Percentiles rank a stretch among this genome's conserved stretches.
phyloP scores from a whole-genome alignment of 139 green algal species.

The Picochlorum sp. region DNA sequence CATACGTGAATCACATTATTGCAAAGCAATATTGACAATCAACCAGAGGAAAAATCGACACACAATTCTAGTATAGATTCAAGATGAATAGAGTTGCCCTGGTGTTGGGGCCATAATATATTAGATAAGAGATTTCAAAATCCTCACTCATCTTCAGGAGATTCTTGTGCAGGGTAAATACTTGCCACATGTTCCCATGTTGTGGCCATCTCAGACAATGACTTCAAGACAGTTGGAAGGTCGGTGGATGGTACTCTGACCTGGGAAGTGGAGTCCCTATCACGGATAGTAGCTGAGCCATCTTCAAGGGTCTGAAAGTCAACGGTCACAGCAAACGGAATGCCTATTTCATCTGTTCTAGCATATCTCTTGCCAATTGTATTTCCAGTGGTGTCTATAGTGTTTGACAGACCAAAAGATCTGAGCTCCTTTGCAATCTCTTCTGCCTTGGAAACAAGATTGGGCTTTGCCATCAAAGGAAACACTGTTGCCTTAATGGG shows the following conservation, averaged over 20 bases:
- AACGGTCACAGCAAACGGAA: slow-evolving; percentile 91
- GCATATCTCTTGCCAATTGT: slow-evolving; percentile 78
- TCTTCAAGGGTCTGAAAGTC: slow-evolving; percentile 71
- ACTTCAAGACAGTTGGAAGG: slow-evolving; percentile 50
- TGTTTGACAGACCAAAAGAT: slow-evolving; percentile 61
- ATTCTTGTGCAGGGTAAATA: slow-evolving; percentile 71
- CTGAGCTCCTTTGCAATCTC: slow-evolving; percentile 43
- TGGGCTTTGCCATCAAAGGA: slow-evolving; percentile 56
- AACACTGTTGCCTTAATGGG: slow-evolving; percentile 95
- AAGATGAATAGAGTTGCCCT: not conserved
- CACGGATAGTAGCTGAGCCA: slow-evolving; percentile 81
- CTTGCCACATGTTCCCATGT: slow-evolving; percentile 60
- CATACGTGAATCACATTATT: too few species aligned
- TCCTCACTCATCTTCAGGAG: slow-evolving; percentile 7
- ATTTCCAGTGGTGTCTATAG: slow-evolving; percentile 81
- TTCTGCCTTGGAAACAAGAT: slow-evolving; percentile 50
- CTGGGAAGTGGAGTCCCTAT: slow-evolving; percentile 79
- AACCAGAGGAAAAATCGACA: too few species aligned
- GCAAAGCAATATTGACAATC: too few species aligned
- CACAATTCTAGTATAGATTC: too few species aligned
- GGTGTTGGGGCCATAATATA: too few species aligned
- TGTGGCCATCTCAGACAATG: slow-evolving; percentile 42
- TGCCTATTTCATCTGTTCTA: slow-evolving; percentile 32
- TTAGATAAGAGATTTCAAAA: too few species aligned
- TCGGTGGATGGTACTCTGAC: slow-evolving; percentile 61